Base-by-base conservation (phyloP, 208 protist species). In the Endotrypanum monterogeii region DNA sequence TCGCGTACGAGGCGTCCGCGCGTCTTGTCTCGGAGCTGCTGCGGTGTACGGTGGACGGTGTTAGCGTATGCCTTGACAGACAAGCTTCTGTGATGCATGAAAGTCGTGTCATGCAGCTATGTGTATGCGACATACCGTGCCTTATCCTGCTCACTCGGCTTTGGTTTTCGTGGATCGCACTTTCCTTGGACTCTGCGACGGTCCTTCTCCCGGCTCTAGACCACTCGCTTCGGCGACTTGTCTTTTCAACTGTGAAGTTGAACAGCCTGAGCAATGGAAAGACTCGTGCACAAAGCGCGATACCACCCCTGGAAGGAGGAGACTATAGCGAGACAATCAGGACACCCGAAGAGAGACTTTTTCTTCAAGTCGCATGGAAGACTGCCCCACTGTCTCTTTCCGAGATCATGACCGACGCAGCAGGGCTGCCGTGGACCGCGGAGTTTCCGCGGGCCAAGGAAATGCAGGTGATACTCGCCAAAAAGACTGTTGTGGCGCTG, bases 141-240 rank as follows among this genome's bases (percentile, higher is more conserved):
- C 63, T 80, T 9, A 70, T 76, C 44, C 35, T 80, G 44, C 60
- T 80, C 23, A 67, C 65, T 18, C 76, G 76, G 16, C 63, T 80
- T 3, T 80, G 60, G 76, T 80, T 71, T 51, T 30, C n/a, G 9
- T 74, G 52, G 52, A 62, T 73, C 55, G 52, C 55, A 6, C 25
- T 62, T 8, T 30, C 55, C 20, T 32, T 54, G 20, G 50, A 62
- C 63, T 46, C 23, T 23, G 20, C 16, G 18, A 18, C 51, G 16
- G 30, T 41, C 28, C 52, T 57, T n/a, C 41, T 48, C 39, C 30
- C 20, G 44, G 16, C 1, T 30, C 51, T 80, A 20, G 62, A 74
- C 28, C 35, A 1, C 44, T 71, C 76, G 8, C 48, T 80, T 44
- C 68, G 58, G 28, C 65, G 44, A 23, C 28, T 80, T 6, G 65